Evolutionary conservation across 192 early-diverging fungal genomes (phyloP), one percentile per base, ranked within the genome.

Genomic region (Rhizophagus prolifer): DNA sequence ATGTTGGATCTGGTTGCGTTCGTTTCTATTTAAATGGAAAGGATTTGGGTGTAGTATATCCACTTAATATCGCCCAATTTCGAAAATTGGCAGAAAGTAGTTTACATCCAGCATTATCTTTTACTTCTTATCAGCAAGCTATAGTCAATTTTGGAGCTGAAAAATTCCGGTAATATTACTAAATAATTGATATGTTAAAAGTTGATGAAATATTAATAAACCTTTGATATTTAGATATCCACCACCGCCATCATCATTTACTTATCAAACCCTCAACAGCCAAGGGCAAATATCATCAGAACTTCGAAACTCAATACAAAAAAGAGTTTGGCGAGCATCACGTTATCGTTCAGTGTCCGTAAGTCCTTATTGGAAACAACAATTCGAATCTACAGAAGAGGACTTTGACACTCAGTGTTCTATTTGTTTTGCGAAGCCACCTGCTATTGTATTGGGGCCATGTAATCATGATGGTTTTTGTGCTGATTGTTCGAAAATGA

Each of bases 101-200:
- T 21, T 79, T 84, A 79, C 94, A 85, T 73, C 94, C 94, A 5
- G 93, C 94, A 8, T 80, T 91, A 19, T 93, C 91, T 6, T 83
- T 95, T 23, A 90, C 94, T 6, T 89, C 89, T 1, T 86, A 89
- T 58, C 92, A 95, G 74, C 90, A 89, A 14, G 90, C 90, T 5
- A 72, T 82, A 31, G 78, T 95, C 44, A 83, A 84, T n/a, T 94
- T 95, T 89, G 94, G 94, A 14, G 82, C 81, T 8, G 79, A 78
- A 7, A 78, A 78, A 1, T 84, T 83, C 77, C 80, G 77, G 82
- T 84, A 79, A 59, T 67, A 54, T 75, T 77, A 10, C 34, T 8
- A 26, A 41, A 30, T 25, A 71, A 38, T 46, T 28, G 9, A 28
- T 8, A 38, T 38, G 38, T 38, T 38, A 54, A 21, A 54, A 21